A percentile compares a stretch with the other conserved stretches of the same genome.
These are phyloP conservation scores for Rhizopogon vesiculosus DNA, from an alignment of 768 basidiomycete genomes.

Conservation along the genomic window DNA sequence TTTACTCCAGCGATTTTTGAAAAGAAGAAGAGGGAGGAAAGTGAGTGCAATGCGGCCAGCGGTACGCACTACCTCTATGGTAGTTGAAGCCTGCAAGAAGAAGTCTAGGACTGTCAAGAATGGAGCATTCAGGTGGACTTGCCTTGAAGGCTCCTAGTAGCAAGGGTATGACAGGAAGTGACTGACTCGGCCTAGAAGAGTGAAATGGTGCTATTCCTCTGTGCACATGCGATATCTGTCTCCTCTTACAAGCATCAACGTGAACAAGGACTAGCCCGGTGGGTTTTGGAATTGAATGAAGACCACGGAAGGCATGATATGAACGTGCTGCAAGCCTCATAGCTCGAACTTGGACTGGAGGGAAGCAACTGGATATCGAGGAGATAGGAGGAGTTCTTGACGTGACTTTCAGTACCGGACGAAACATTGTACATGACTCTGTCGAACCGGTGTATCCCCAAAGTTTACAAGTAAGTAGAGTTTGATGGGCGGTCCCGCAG, in stretches of 20 bases:
- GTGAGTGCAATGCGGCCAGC: constrained; percentile 70
- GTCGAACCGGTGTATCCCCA: not conserved
- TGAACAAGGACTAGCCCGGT: constrained; percentile 6
- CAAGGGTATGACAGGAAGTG: constrained; percentile 43
- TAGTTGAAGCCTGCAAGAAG: constrained; percentile 57
- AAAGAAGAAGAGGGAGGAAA: constrained; percentile 62
- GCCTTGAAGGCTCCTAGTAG: constrained; percentile 67
- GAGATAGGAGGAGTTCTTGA: not conserved
- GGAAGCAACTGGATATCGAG: not conserved
- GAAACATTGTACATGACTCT: constrained; percentile 52
- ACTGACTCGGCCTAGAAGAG: constrained; percentile 31
- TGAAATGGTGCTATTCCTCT: constrained; percentile 31
- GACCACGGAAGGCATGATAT: constrained; percentile 1
- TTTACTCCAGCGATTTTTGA: constrained; percentile 51
- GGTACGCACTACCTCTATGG: constrained; percentile 66
- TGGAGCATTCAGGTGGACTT: constrained; percentile 9
- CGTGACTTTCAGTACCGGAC: constrained; percentile 19
- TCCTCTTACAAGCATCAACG: not conserved
- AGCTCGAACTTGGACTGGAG: not conserved
- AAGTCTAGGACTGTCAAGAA: constrained; percentile 1
- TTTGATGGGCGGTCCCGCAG: not conserved
- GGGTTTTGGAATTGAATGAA: constrained; percentile 1
- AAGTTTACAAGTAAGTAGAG: not conserved
- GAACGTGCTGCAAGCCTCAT: not conserved
- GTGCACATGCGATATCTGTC: not conserved